A percentile compares a stretch with the other conserved stretches of the same genome.
Conservation (phyloP, 2,329 filamentous ascomycete genomes). For the Gnomoniopsis smithogilvyi region DNA sequence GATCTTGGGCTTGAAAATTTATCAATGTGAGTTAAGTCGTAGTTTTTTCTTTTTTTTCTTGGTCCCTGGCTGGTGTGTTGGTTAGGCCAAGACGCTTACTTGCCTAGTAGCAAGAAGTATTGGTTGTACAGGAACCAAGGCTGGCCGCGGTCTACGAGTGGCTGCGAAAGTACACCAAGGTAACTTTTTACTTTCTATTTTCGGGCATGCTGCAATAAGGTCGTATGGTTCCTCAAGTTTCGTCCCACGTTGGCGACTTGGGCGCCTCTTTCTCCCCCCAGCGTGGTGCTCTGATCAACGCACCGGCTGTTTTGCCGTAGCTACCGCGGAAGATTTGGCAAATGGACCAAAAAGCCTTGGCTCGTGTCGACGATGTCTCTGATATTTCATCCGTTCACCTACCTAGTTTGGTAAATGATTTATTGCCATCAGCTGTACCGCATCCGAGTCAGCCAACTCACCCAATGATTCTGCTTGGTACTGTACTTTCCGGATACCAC, state of each 20-base stretch:
- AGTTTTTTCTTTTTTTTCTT: no score
- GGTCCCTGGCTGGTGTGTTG: no score
- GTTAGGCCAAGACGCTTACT: no score
- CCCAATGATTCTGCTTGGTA: no score
- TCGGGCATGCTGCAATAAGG: not conserved
- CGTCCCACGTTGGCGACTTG: conserved; percentile 1
- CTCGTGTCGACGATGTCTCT: not conserved
- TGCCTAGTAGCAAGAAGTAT: not conserved
- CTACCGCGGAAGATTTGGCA: conserved; percentile 5
- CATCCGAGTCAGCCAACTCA: no score
- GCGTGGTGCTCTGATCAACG: conserved; percentile 9
- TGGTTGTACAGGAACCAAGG: not conserved
- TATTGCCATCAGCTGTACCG: no score
- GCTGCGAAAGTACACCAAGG: not conserved
- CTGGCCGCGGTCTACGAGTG: not conserved
- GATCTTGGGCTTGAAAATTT: no score
- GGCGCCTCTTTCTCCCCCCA: not conserved
- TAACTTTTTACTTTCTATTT: not conserved
- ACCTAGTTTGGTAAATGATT: no score
- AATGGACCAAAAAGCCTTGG: not conserved
- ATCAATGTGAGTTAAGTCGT: no score
- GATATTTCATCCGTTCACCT: not conserved
- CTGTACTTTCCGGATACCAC: no score
- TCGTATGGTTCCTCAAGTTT: not conserved
- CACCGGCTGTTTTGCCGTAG: conserved; percentile 14